These are phyloP conservation scores for Pyrenochaeta sp. DNA, from an alignment of 2,329 filamentous ascomycete genomes.

Conservation along the genomic window DNA sequence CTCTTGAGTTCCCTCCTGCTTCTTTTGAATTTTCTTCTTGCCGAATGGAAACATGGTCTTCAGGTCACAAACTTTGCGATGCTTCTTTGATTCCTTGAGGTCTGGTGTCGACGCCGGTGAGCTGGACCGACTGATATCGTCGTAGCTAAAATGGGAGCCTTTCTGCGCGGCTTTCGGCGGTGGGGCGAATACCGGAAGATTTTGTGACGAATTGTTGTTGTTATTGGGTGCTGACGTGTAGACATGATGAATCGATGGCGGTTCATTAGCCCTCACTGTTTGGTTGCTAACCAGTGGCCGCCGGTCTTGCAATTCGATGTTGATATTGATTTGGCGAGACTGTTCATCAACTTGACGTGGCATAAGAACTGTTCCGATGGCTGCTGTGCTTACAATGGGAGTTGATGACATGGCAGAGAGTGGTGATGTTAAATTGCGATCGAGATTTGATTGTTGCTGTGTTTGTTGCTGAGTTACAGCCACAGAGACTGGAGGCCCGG, in stretches of 20 bases:
- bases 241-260: slow-evolving; percentile 20
- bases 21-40: slow-evolving; percentile 23
- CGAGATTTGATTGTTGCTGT: slow-evolving; percentile 17
- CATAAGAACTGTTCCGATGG: slow-evolving; percentile 42
- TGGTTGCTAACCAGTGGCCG: slow-evolving; percentile 24
- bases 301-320: slow-evolving; percentile 41
- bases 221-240: slow-evolving; percentile 27
- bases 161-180: slow-evolving; percentile 38
- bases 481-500: slow-evolving; percentile 1
- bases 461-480: slow-evolving; percentile 4
- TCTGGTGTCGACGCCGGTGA: slow-evolving; percentile 30
- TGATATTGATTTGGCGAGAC: slow-evolving; percentile 36
- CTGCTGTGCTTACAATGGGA: slow-evolving; percentile 41
- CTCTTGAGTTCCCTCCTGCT: slow-evolving; percentile 30
- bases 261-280: slow-evolving; percentile 19
- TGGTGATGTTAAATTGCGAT: slow-evolving; percentile 31
- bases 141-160: slow-evolving; percentile 34
- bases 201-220: slow-evolving; percentile 22
- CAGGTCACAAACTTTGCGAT: slow-evolving; percentile 39
- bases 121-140: slow-evolving; percentile 33
- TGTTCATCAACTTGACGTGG: slow-evolving; percentile 38
- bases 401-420: slow-evolving; percentile 39
- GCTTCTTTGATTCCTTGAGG: slow-evolving; percentile 36
- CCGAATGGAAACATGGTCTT: slow-evolving; percentile 30
- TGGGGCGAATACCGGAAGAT: slow-evolving; percentile 39